phyloP scores from a whole-genome alignment of 2,329 filamentous ascomycete species.

The Cercospora zeae-maydis region DNA sequence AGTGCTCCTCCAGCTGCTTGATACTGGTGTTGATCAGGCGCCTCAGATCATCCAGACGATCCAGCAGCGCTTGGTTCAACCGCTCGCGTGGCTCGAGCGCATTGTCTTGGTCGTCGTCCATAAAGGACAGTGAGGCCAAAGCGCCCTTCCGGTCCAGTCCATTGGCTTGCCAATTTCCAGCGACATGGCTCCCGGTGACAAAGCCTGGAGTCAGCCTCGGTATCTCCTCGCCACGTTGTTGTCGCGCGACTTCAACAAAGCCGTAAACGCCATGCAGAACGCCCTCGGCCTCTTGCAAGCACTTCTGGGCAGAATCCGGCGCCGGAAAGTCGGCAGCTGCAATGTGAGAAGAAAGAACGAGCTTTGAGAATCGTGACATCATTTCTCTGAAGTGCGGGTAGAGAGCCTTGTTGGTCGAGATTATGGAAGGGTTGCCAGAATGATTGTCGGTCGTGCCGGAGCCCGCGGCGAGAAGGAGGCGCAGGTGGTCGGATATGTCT shows the following conservation, averaged over 20 bases:
- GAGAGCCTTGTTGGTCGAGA: constrained; percentile 93
- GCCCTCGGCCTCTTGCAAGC: constrained; percentile 93
- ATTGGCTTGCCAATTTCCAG: constrained; percentile 81
- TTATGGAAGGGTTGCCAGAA: constrained; percentile 97
- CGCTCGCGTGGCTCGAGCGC: constrained; percentile 66
- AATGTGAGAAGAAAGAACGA: constrained; percentile 96
- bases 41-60: constrained; percentile 81
- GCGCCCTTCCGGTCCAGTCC: constrained; percentile 61
- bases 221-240: constrained; percentile 89
- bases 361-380: constrained; percentile 99
- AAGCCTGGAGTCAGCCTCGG: constrained; percentile 92
- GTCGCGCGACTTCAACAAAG: constrained; percentile 91
- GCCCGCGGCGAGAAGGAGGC: constrained; percentile 87
- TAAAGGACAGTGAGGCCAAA: constrained; percentile 64
- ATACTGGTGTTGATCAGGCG: constrained; percentile 81
- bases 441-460: constrained; percentile 98
- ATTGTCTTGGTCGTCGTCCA: constrained; percentile 81
- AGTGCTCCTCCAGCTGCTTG: constrained; percentile 79
- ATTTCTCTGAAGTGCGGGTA: constrained; percentile 98
- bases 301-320: constrained; percentile 90
- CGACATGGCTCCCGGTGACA: constrained; percentile 75
- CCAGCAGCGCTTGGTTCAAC: constrained; percentile 73
- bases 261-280: constrained; percentile 91
- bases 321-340: constrained; percentile 94
- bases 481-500: constrained; percentile 94